Conservation (phyloP, 352 stramenopile genomes). For the Phytopythium ostracodes region DNA sequence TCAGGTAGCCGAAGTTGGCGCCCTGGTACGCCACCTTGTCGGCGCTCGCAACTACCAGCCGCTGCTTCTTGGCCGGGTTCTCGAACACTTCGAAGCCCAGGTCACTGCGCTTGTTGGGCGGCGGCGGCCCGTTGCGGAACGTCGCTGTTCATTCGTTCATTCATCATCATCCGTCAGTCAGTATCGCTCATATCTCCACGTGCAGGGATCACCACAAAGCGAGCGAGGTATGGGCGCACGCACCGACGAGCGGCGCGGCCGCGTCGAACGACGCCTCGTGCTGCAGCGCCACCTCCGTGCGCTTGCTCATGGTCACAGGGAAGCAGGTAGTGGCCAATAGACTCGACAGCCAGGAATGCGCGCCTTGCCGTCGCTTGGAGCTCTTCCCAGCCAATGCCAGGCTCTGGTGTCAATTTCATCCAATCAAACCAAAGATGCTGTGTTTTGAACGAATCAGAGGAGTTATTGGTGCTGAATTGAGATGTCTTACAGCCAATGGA, state of each 20-base stretch:
- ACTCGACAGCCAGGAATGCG: neutral
- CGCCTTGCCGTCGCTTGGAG: slow-evolving; percentile 10
- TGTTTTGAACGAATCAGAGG: slow-evolving; percentile 11
- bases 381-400: slow-evolving; percentile 29
- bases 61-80: slow-evolving; percentile 76
- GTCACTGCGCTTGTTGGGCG: slow-evolving; percentile 45
- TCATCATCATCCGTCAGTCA: neutral
- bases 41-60: slow-evolving; percentile 67
- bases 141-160: slow-evolving; percentile 33
- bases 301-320: slow-evolving; percentile 46
- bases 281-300: slow-evolving; percentile 54
- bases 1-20: slow-evolving; percentile 83
- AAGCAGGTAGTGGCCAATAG: neutral
- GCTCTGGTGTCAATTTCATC: slow-evolving; percentile 1
- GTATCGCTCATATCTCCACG: neutral
- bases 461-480: neutral
- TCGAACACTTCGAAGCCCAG: slow-evolving; percentile 81
- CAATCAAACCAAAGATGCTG: neutral
- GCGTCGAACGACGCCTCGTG: slow-evolving; percentile 55
- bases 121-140: slow-evolving; percentile 77
- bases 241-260: slow-evolving; percentile 57
- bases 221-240: slow-evolving; percentile 7
- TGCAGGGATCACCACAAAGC: neutral
- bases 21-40: slow-evolving; percentile 83
- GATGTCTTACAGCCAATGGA: neutral